Evolutionary conservation across 2,329 filamentous ascomycete genomes (phyloP).

Genomic region (Hypoxylon sp.): DNA sequence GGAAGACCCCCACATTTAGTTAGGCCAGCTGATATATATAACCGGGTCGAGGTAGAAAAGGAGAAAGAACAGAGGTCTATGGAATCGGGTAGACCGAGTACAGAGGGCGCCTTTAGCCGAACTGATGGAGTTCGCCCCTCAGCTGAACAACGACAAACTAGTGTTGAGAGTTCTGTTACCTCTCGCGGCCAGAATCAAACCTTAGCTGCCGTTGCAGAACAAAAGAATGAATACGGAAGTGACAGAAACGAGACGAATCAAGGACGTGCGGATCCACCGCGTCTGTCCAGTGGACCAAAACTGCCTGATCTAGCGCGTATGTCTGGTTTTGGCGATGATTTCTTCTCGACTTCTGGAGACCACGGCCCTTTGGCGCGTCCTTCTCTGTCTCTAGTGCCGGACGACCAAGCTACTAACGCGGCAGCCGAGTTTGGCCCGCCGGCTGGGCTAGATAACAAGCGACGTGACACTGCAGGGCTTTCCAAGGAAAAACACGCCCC

Average conservation of each 20-base stretch:
- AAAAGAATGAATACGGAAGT: constrained; percentile 69
- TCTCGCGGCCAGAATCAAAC: constrained; percentile 58
- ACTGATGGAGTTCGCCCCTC: constrained; percentile 47
- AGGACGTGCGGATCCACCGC: constrained; percentile 42
- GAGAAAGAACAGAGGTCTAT: constrained; percentile 69
- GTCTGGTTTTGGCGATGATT: constrained; percentile 72
- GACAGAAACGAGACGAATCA: constrained; percentile 28
- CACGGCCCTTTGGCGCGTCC: constrained; percentile 33
- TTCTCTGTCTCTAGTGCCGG: constrained; percentile 21
- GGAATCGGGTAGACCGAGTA: constrained; percentile 70
- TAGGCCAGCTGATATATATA: constrained; percentile 83
- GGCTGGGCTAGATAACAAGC: constrained; percentile 13
- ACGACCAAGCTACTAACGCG: constrained; percentile 10
- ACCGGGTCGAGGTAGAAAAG: constrained; percentile 76
- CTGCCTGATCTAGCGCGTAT: constrained; percentile 71
- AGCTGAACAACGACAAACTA: constrained; percentile 48
- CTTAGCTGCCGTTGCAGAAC: constrained; percentile 69
- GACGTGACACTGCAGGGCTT: constrained; percentile 18
- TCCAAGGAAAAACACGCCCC: constrained; percentile 36
- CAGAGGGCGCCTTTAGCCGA: constrained; percentile 64
- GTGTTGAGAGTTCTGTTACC: constrained; percentile 55
- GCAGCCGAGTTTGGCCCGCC: constrained; percentile 9
- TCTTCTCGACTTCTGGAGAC: constrained; percentile 62
- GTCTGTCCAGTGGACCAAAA: constrained; percentile 68
- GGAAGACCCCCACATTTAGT: constrained; percentile 73